These are phyloP conservation scores for Juglanconis oblonga DNA, from an alignment of 2,329 filamentous ascomycete genomes.

Conservation along the genomic window DNA sequence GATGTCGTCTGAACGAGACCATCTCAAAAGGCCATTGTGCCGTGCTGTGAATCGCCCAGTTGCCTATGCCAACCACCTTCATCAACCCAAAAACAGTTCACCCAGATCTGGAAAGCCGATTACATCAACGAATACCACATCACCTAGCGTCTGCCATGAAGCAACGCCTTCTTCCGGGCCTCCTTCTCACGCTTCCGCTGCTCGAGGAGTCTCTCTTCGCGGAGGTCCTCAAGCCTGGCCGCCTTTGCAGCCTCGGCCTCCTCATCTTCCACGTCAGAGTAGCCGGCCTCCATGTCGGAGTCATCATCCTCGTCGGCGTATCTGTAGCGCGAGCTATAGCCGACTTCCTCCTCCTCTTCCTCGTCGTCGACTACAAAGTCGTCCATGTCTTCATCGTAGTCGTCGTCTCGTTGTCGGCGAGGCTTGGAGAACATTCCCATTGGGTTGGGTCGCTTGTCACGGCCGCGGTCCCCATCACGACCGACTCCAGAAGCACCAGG, in stretches of 20 bases:
- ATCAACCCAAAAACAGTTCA: background rate
- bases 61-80: background rate
- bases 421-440: slow-evolving; percentile 29
- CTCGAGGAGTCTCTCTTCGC: slow-evolving; percentile 61
- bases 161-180: slow-evolving; percentile 40
- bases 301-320: slow-evolving; percentile 63
- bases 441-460: slow-evolving; percentile 24
- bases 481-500: slow-evolving; percentile 21
- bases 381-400: slow-evolving; percentile 59
- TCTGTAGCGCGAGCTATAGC: slow-evolving; percentile 32
- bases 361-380: slow-evolving; percentile 62
- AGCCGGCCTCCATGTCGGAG: slow-evolving; percentile 76
- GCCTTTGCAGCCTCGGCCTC: slow-evolving; percentile 60
- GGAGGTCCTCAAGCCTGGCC: slow-evolving; percentile 66
- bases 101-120: background rate
- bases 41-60: background rate
- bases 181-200: slow-evolving; percentile 61
- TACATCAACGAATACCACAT: too few relatives aligned
- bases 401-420: slow-evolving; percentile 46
- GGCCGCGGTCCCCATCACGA: slow-evolving; percentile 20
- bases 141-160: background rate
- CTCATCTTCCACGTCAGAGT: slow-evolving; percentile 71
- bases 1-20: background rate
- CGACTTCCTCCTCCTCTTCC: slow-evolving; percentile 44
- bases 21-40: background rate